These are phyloP conservation scores for Effrenium voratum DNA, from an alignment of 73 alveolate genomes.

Conservation along the genomic window DNA sequence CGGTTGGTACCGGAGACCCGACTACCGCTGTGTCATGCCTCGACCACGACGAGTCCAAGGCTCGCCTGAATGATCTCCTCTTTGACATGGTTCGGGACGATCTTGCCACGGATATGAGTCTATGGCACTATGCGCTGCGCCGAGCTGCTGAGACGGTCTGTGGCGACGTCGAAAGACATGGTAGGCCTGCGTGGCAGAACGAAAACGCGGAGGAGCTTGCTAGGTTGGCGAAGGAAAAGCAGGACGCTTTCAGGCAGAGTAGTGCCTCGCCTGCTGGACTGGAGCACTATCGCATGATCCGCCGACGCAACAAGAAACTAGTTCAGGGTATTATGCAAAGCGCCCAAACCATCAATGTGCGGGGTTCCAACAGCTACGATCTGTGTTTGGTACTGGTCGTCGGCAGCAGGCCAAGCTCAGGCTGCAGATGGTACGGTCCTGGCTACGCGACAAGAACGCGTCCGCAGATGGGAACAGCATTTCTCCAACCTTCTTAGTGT, in stretches of 20 bases:
- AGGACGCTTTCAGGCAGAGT: neutral
- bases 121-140: neutral
- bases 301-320: neutral
- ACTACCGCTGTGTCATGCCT: neutral
- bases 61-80: neutral
- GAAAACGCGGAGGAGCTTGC: neutral
- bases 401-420: neutral
- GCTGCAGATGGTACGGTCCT: neutral
- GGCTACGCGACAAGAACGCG: neutral
- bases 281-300: neutral
- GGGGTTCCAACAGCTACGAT: neutral
- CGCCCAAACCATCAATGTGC: neutral
- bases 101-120: neutral
- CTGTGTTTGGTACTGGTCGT: neutral
- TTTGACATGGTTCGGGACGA: neutral
- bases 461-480: neutral
- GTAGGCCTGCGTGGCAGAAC: neutral
- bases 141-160: neutral
- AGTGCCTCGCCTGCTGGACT: neutral
- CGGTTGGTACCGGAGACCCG: neutral
- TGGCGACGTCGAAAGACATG: neutral
- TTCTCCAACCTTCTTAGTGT: neutral
- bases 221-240: neutral
- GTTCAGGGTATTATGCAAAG: neutral
- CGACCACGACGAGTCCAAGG: neutral